Percentiles rank a stretch among this genome's conserved stretches.
These are phyloP conservation scores for Phytophthora fragariae DNA, from an alignment of 352 stramenopile species.

Conservation along the genomic window DNA sequence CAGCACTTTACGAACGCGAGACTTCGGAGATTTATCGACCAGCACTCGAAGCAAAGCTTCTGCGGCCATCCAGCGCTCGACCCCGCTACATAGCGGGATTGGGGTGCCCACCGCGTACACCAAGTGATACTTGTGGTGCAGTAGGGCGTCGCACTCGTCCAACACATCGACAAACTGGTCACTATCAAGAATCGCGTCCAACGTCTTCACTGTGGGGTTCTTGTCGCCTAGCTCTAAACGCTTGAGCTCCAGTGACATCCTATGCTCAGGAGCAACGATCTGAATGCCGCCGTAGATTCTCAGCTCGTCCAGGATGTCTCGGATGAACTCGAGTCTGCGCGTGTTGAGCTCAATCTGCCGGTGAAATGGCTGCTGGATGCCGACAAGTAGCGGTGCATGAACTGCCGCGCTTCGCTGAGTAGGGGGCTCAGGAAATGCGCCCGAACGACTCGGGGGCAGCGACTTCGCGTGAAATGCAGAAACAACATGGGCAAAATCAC, in stretches of 20 bases:
- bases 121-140: conserved; percentile 90
- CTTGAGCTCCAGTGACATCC: conserved; percentile 91
- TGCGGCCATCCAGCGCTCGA: conserved; percentile 62
- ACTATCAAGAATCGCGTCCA: conserved; percentile 57
- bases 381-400: conserved; percentile 67
- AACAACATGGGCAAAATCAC: conserved; percentile 92
- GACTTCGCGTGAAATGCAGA: conserved; percentile 57
- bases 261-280: conserved; percentile 86
- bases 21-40: background rate
- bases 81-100: conserved; percentile 52
- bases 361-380: conserved; percentile 73
- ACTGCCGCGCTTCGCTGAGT: conserved; percentile 70
- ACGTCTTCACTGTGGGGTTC: conserved; percentile 5
- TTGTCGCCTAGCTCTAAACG: conserved; percentile 28
- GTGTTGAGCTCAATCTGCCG: conserved; percentile 53
- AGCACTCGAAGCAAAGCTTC: conserved; percentile 56
- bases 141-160: conserved; percentile 89
- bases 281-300: conserved; percentile 57
- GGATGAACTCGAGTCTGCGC: conserved; percentile 39
- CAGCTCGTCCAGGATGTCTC: conserved; percentile 46
- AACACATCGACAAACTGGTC: conserved; percentile 81
- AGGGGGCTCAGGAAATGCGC: conserved; percentile 70
- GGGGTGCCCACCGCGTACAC: conserved; percentile 83
- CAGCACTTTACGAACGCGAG: conserved; percentile 50
- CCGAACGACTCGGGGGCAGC: conserved; percentile 44